Evolutionary conservation across 1,284 basidiomycete species (phyloP), one percentile per base, ranked within the genome.

Genomic region (Heterobasidion irregulare): DNA sequence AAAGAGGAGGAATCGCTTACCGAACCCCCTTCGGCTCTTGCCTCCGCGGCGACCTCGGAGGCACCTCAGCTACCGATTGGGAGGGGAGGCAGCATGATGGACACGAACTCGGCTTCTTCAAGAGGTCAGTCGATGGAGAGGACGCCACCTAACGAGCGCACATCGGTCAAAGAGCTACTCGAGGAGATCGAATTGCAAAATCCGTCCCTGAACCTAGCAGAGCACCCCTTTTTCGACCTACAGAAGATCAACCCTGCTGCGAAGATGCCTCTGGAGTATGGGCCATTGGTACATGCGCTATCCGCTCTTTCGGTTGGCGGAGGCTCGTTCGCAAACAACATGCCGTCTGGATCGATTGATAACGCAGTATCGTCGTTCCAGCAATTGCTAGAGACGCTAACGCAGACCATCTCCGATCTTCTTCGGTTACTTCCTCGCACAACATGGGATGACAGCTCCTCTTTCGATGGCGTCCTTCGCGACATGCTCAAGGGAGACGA

Each of bases 401-500:
- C 89, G 0, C 89, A 92, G 65, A 92, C 89, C 0, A 91, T 92
- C 61, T 91, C 89, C 7, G 89, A 92, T 61, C 71, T 92, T 26
- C 73, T 92, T 41, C 84, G 87, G 10, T 77, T 92, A 44, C 82
- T 92, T 57, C 89, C 89, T 33, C 84, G 89, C 34, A 88, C 86
- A 9, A 91, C 89, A 3, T 91, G 88, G 89, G 88, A 90, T 61
- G 88, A 90, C 63, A 90, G 85, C 58, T 88, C 89, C 0, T 89
- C 89, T 15, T 91, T 92, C 62, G 88, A 92, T 62, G 86, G 87
- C 50, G 87, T 91, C 32, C 72, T 92, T 13, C 80, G 86, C 50
- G 89, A 92, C 61, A 91, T 92, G 87, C 76, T 91, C 47, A 89
- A 87, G 65, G 89, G 88, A 13, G 89, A 90, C 61, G 88, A 91